These are phyloP conservation scores for Podosphaera leucotricha DNA, from an alignment of 2,329 filamentous ascomycete genomes.

Conservation along the genomic window DNA sequence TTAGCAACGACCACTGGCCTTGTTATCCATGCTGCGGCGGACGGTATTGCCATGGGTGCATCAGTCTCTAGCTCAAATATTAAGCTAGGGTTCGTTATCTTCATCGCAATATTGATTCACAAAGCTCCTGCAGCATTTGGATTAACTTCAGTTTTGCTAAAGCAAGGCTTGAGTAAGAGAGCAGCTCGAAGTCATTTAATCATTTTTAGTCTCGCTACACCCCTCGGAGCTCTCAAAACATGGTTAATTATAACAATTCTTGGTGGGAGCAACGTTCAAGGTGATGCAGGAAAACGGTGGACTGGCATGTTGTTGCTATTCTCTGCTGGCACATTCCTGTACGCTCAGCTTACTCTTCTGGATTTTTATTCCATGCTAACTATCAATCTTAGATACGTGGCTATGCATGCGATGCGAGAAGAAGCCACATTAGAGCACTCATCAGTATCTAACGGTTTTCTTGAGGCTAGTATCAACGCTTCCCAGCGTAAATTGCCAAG, in stretches of 20 bases:
- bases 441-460: constrained; percentile 27
- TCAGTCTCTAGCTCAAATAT: constrained; percentile 53
- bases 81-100: constrained; percentile 72
- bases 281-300: constrained; percentile 46
- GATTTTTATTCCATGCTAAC: neutral
- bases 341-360: constrained; percentile 19
- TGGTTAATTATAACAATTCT: constrained; percentile 58
- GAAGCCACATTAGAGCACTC: constrained; percentile 26
- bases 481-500: constrained; percentile 28
- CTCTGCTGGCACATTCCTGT: constrained; percentile 88
- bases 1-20: constrained; percentile 76
- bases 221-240: constrained; percentile 61
- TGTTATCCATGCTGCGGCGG: constrained; percentile 87
- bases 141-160: constrained; percentile 68
- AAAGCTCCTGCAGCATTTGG: constrained; percentile 94
- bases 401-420: constrained; percentile 96
- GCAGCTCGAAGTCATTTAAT: constrained; percentile 65
- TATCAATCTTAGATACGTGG: constrained; percentile 47
- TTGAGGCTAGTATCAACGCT: constrained; percentile 19
- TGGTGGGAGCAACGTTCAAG: constrained; percentile 31
- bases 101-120: constrained; percentile 90
- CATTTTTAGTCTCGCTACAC: constrained; percentile 78
- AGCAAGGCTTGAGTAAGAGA: constrained; percentile 75
- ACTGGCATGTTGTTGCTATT: constrained; percentile 89
- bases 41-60: constrained; percentile 87